phyloP scores from a whole-genome alignment of 495 filamentous ascomycete species.

The Haplographium delicatum region DNA sequence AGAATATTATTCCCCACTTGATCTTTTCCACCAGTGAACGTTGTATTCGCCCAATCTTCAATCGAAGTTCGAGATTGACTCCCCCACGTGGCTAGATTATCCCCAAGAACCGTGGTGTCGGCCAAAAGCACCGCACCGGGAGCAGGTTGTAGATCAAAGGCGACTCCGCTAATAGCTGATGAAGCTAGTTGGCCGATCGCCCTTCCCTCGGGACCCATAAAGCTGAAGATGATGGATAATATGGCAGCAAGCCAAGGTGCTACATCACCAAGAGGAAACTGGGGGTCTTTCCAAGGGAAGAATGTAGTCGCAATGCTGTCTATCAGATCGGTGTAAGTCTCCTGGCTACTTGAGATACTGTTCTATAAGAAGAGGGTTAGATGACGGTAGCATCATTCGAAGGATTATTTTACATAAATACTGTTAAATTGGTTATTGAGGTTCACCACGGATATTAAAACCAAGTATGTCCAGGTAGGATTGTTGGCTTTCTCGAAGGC shows the following conservation, averaged over 20 bases:
- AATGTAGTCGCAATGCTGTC: conserved; percentile 3
- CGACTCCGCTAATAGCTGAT: background rate
- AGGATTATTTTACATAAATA: background rate
- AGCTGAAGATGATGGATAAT: background rate
- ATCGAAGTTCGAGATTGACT: background rate
- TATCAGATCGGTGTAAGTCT: conserved; percentile 2
- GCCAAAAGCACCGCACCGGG: background rate
- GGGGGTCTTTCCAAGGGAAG: conserved; percentile 6
- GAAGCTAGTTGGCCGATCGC: background rate
- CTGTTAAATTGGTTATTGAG: conserved; percentile 1
- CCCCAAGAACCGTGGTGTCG: background rate
- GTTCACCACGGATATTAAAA: background rate
- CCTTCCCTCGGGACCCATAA: background rate
- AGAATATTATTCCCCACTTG: background rate
- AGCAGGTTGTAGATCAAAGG: background rate
- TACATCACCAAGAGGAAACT: background rate
- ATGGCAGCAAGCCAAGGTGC: conserved; percentile 18
- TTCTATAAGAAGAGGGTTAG: background rate
- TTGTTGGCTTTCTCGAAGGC: background rate
- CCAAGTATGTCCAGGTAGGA: conserved; percentile 3
- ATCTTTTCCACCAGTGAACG: conserved; percentile 5
- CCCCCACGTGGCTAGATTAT: conserved; percentile 2
- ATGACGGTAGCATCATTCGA: too few relatives aligned
- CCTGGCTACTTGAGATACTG: background rate
- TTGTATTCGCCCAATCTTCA: conserved; percentile 2